Conservation (phyloP, 2,329 filamentous ascomycete species). For the Paecilomyces formosus region DNA sequence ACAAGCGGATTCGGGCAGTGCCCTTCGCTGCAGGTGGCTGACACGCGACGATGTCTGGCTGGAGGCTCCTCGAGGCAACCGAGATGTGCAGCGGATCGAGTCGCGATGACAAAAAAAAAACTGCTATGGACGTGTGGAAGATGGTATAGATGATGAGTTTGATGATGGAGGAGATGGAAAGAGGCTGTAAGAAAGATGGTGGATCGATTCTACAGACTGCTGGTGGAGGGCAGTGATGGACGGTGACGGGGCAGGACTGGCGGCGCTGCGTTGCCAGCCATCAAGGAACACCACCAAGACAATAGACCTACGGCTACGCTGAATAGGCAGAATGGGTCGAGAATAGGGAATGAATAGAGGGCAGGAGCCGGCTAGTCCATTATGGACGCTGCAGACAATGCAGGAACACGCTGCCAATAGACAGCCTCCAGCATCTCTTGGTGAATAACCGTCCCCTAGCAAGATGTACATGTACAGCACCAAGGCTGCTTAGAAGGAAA, state of each 20-base stretch:
- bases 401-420: background rate
- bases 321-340: background rate
- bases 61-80: background rate
- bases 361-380: background rate
- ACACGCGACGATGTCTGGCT: background rate
- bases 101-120: background rate
- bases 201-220: background rate
- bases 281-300: background rate
- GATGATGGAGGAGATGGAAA: background rate
- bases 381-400: background rate
- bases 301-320: background rate
- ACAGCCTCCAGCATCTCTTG: background rate
- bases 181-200: background rate
- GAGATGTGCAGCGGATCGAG: background rate
- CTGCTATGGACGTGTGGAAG: background rate
- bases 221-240: background rate
- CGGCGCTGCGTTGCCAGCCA: background rate
- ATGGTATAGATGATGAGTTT: background rate
- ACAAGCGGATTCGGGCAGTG: background rate
- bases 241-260: background rate
- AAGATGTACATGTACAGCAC: background rate
- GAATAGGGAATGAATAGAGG: background rate
- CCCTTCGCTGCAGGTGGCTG: background rate
- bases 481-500: background rate
- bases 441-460: background rate